Percentiles rank a stretch among this genome's conserved stretches.
Conservation (phyloP, 306 rosid genomes). For the Cicer cuneatum region DNA sequence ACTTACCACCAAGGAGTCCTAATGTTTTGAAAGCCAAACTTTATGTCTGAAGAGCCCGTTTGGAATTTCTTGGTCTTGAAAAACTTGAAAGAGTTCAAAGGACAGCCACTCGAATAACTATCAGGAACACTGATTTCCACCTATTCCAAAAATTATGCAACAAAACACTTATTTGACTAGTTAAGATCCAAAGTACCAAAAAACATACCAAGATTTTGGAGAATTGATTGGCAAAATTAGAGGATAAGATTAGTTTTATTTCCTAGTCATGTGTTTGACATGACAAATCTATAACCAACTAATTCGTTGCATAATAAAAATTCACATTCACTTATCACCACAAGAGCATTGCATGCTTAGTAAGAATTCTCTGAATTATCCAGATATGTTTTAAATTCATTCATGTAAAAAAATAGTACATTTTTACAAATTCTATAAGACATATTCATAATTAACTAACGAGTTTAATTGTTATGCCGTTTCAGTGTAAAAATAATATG, state of each 20-base stretch:
- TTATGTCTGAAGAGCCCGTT: slow-evolving; percentile 47
- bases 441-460: too few relatives aligned
- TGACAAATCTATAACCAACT: background rate
- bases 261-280: background rate
- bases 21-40: slow-evolving; percentile 57
- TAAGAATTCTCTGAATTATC: background rate
- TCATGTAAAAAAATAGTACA: too few relatives aligned
- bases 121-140: slow-evolving; percentile 64
- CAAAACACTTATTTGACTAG: background rate
- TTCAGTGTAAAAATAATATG: too few relatives aligned
- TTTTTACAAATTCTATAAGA: too few relatives aligned
- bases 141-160: slow-evolving; percentile 43
- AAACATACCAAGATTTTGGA: background rate
- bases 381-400: background rate
- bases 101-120: slow-evolving; percentile 64
- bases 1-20: slow-evolving; percentile 93
- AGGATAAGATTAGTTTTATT: background rate
- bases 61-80: slow-evolving; percentile 60
- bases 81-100: slow-evolving; percentile 72
- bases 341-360: too few relatives aligned
- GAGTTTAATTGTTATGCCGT: too few relatives aligned
- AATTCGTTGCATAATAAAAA: background rate
- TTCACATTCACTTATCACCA: background rate
- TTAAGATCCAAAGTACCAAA: slow-evolving; percentile 20
- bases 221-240: slow-evolving; percentile 16